Base-by-base conservation (phyloP, 2,329 filamentous ascomycete genomes). In the Exophiala sideris region DNA sequence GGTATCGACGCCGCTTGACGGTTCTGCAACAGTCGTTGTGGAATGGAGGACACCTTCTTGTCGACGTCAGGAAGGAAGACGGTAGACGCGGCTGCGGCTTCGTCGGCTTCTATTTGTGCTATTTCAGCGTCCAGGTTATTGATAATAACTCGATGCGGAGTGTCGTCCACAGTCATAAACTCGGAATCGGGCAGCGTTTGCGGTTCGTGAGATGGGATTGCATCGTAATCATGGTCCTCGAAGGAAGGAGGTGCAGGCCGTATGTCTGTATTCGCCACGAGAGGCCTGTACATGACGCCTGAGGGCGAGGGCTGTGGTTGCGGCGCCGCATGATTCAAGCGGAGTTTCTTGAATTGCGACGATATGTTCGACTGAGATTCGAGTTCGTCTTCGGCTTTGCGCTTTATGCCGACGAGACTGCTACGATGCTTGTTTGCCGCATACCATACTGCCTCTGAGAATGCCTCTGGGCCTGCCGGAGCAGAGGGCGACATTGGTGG, bases 61-160 rank as follows among this genome's bases (percentile, higher is more conserved):
- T 92, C 87, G 50, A 97, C 88, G 67, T 95, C 89, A 0, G 90
- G 85, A 0, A 95, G 79, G 74, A 96, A 61, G 20, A 91, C 66
- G 91, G 79, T 44, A 57, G 80, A 77, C 6, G 24, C 24, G 14
- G 48, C 42, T 2, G 45, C 54, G 47, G 76, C 72, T 52, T 84
- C 78, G 39, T 82, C 76, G 45, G 78, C 74, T 56, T 87, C 83
- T 24, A 79, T 75, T 60, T 86, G 84, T 11, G 86, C 86, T 44
- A 97, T 81, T 72, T 97, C 92, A 64, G 87, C 87, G 67, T 95
- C 91, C 8, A 99, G 78, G 71, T 95, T 85, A 76, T 91, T 86
- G 64, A 99, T 91, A 77, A 94, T 96, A 56, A 96, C 84, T 67
- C 87, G 89, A 74, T 95, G 80, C 65, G 88, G 88, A 32, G 88